These are phyloP conservation scores for Linnemannia exigua DNA, from an alignment of 192 early-diverging fungal species.

Conservation along the genomic window DNA sequence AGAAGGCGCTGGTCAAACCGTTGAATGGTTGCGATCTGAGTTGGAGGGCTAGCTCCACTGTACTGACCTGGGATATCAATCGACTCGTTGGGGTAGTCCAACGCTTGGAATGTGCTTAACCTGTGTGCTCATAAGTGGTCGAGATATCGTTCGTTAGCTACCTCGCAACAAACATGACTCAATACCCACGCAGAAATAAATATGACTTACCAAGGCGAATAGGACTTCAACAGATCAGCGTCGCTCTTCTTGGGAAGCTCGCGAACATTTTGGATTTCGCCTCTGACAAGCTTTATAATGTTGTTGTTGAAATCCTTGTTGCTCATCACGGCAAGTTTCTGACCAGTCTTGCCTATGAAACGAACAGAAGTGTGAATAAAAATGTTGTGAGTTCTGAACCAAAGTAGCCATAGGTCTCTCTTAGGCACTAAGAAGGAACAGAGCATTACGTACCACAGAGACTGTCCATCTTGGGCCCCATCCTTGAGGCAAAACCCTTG, in stretches of 20 bases:
- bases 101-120: conserved; percentile 41
- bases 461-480: conserved; percentile 54
- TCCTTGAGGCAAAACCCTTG: conserved; percentile 51
- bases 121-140: not conserved
- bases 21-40: conserved; percentile 70
- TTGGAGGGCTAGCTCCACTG: conserved; percentile 66
- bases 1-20: conserved; percentile 75
- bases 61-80: conserved; percentile 88
- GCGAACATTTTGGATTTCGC: conserved; percentile 57
- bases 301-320: conserved; percentile 58
- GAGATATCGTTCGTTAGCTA: no score
- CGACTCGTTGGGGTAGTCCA: conserved; percentile 48
- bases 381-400: no score
- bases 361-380: not conserved
- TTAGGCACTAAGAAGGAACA: no score
- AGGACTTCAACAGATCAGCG: conserved; percentile 67
- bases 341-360: conserved; percentile 65
- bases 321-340: conserved; percentile 59
- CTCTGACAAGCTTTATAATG: conserved; percentile 61
- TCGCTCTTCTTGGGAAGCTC: conserved; percentile 44
- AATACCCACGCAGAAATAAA: conserved; percentile 44
- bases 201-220: conserved; percentile 75
- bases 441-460: conserved; percentile 51
- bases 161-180: no score
- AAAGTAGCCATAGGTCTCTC: no score